Evolutionary conservation across 345 rosid species (phyloP).

Genomic region (Eucalyptus victrix): DNA sequence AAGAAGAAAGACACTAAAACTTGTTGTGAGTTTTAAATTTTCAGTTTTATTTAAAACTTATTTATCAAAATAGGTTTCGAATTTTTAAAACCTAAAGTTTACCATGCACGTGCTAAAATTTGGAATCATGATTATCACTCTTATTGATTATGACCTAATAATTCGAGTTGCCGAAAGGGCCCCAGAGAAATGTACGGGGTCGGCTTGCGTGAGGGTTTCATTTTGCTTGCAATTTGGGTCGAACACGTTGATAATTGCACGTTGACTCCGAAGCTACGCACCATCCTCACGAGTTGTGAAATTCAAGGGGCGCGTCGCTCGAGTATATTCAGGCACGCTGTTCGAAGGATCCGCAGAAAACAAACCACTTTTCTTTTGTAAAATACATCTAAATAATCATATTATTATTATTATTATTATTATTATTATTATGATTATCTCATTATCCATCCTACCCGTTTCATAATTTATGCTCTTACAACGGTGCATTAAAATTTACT

Average conservation of each 20-base stretch:
- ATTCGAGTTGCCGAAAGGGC: neutral
- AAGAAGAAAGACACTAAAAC: no score
- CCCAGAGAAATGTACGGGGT: neutral
- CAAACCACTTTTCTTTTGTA: neutral
- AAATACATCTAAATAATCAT: neutral
- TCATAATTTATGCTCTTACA: neutral
- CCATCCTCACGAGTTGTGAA: neutral
- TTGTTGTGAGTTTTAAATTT: rapidly evolving
- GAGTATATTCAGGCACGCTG: neutral
- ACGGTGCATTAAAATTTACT: neutral
- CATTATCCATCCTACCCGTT: rapidly evolving
- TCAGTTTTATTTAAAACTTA: no score
- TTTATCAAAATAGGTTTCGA: rapidly evolving
- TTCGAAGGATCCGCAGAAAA: neutral
- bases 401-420: neutral
- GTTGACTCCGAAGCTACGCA: neutral
- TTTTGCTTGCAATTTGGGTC: neutral
- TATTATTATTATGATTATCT: neutral
- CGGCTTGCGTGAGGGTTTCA: neutral
- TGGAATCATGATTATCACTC: neutral
- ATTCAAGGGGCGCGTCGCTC: neutral
- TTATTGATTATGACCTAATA: neutral
- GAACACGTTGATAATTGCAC: neutral
- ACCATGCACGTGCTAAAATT: neutral
- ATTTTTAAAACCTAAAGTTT: no score